phyloP scores from a whole-genome alignment of 768 basidiomycete species.

The Crepidotus variabilis region DNA sequence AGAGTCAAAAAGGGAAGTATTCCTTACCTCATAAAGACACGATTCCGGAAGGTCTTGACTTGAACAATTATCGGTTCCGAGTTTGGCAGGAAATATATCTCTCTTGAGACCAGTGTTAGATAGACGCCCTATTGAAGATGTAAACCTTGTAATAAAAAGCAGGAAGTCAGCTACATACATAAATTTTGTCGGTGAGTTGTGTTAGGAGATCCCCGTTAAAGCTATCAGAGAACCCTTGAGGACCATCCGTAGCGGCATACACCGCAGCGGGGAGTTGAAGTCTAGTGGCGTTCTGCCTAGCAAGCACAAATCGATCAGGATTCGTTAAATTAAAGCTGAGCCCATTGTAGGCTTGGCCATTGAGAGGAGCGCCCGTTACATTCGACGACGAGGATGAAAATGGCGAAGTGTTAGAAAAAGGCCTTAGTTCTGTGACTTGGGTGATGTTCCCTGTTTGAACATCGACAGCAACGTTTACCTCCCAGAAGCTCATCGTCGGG shows the following conservation, averaged over 20 bases:
- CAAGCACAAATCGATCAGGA: conserved; percentile 36
- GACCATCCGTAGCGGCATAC: conserved; percentile 37
- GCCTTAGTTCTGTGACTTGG: conserved; percentile 34
- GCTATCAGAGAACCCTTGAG: conserved; percentile 32
- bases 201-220: conserved; percentile 36
- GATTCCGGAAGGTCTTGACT: conserved; percentile 39
- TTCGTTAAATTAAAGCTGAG: conserved; percentile 42
- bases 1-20: background rate
- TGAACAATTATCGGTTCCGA: conserved; percentile 32
- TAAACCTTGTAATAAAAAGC: background rate
- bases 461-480: conserved; percentile 42
- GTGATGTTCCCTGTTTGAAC: conserved; percentile 40
- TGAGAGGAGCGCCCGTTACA: conserved; percentile 40
- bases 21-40: conserved; percentile 45
- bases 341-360: conserved; percentile 51
- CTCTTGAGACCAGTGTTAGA: conserved; percentile 44
- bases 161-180: conserved; percentile 34
- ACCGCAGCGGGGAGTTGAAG: conserved; percentile 50
- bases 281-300: conserved; percentile 38
- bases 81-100: conserved; percentile 45
- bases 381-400: conserved; percentile 39
- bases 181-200: conserved; percentile 36
- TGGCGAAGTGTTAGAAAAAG: conserved; percentile 32
- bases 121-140: conserved; percentile 37
- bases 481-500: conserved; percentile 39